These are phyloP conservation scores for Carpinus viminea DNA, from an alignment of 306 rosid genomes.

Conservation along the genomic window DNA sequence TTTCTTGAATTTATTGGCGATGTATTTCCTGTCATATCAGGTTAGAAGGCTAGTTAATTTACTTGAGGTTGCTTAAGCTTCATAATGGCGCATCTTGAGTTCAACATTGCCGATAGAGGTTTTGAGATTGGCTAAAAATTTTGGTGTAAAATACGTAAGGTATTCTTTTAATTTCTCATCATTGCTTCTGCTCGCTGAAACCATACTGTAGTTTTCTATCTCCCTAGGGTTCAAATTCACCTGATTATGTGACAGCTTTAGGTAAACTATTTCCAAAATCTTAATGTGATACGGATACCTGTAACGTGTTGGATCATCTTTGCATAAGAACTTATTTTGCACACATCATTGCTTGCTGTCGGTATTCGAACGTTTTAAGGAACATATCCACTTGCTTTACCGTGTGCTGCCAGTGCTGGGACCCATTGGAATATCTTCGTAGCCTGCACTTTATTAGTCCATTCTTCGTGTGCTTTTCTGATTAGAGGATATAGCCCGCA, in stretches of 20 bases:
- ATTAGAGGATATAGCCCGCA: not conserved
- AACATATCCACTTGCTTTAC: too few relatives aligned
- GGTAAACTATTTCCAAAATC: too few relatives aligned
- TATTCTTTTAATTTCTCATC: not conserved
- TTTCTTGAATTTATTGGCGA: not conserved
- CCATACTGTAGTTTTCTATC: not conserved
- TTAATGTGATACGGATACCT: too few relatives aligned
- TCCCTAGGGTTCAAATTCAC: too few relatives aligned
- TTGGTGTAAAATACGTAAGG: not conserved
- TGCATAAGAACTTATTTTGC: too few relatives aligned
- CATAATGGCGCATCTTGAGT: not conserved
- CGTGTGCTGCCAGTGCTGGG: too few relatives aligned
- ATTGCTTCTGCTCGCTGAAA: not conserved
- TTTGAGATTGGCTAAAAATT: constrained; percentile 6
- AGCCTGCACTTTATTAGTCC: not conserved
- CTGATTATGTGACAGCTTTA: too few relatives aligned
- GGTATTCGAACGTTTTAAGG: too few relatives aligned
- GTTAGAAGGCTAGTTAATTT: constrained; percentile 17
- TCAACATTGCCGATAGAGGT: constrained; percentile 12
- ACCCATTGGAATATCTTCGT: too few relatives aligned
- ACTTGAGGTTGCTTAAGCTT: not conserved
- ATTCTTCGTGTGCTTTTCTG: too few relatives aligned
- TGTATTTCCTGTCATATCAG: not conserved
- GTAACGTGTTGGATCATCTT: too few relatives aligned
- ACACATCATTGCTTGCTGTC: too few relatives aligned